Base-by-base conservation (phyloP, 2,329 filamentous ascomycete species). In the Helotiales sp. region DNA sequence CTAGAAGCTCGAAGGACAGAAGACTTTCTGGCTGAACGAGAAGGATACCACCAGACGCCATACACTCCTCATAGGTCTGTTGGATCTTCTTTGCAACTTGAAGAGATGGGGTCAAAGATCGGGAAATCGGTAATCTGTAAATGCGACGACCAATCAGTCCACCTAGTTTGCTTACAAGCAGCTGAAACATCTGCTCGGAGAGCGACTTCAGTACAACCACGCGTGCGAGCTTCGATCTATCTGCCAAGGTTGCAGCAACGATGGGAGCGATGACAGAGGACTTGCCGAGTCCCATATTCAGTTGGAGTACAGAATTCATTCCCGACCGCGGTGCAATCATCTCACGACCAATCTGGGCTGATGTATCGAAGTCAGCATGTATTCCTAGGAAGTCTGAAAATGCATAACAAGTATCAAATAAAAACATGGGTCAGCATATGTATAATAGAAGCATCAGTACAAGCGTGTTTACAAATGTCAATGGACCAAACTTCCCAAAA, bases 211-310 rank as follows among this genome's bases (percentile, higher is more conserved):
- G 78, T 0, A 88, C 83, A 1, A 90, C 70, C 0, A 89, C 77
- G 2, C 85, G 74, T 0, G 82, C 80, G 0, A 90, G 71, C 3
- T 70, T 75, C 0, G 69, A 65, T 0, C 75, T 73, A 47, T 89
- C 74, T 0, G 83, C 81, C 0, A 88, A 68, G 0, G 75, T 70
- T 0, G 80, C 72, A 0, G 81, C 81, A 0, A 87, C 80, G 34
- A 89, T 85, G 0, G 87, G 87, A 0, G 87, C 77, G 49, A 92
- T 90, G 1, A 89, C 82, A 0, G 86, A 87, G 0, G 84, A 85
- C 61, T 90, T 90, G 0, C 87, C 87, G 65, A 88, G 81, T 0
- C 87, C 87, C 86, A 90, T 90, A 61, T 88, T 89, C 2, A 90
- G 69, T 64, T 89, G 85, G 74, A 89, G 79, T 0, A 86, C 79